Conservation (phyloP, 495 filamentous ascomycete genomes). For the Xylaria grammica region DNA sequence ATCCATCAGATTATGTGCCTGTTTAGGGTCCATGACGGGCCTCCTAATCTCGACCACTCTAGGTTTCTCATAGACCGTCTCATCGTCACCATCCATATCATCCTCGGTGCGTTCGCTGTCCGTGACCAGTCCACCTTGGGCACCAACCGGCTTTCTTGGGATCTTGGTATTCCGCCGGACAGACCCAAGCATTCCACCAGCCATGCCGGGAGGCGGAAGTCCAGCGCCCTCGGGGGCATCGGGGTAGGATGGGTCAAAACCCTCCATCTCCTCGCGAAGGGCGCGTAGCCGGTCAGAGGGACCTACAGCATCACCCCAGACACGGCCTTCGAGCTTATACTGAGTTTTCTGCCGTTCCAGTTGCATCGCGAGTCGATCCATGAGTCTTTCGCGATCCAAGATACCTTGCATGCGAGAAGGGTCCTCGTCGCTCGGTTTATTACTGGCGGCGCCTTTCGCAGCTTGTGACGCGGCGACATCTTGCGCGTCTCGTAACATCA, state of each 20-base stretch:
- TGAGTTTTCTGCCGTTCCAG: slow-evolving; percentile 97
- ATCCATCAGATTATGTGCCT: slow-evolving; percentile 74
- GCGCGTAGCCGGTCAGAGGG: slow-evolving; percentile 93
- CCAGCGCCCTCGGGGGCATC: slow-evolving; percentile 42
- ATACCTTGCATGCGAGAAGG: slow-evolving; percentile 88
- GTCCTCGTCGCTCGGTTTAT: slow-evolving; percentile 62
- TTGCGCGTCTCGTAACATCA: slow-evolving; percentile 98
- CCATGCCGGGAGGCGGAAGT: slow-evolving; percentile 33
- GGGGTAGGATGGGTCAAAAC: slow-evolving; percentile 46
- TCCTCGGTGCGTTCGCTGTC: slow-evolving; percentile 43
- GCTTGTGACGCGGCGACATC: slow-evolving; percentile 90
- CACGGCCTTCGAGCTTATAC: slow-evolving; percentile 94
- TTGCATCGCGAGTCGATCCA: slow-evolving; percentile 91
- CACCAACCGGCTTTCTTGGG: slow-evolving; percentile 58
- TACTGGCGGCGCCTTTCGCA: slow-evolving; percentile 66
- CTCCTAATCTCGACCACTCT: slow-evolving; percentile 70
- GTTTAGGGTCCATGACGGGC: slow-evolving; percentile 74
- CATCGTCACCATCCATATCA: slow-evolving; percentile 52
- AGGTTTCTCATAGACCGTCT: slow-evolving; percentile 67
- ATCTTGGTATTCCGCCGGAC: slow-evolving; percentile 63
- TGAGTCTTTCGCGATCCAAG: slow-evolving; percentile 86
- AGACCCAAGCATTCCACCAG: slow-evolving; percentile 68
- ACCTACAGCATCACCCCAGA: slow-evolving; percentile 81
- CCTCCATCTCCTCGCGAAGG: slow-evolving; percentile 94
- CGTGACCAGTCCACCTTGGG: slow-evolving; percentile 44